Conservation (phyloP, 2,329 filamentous ascomycete genomes). For the Colletotrichum musicola region DNA sequence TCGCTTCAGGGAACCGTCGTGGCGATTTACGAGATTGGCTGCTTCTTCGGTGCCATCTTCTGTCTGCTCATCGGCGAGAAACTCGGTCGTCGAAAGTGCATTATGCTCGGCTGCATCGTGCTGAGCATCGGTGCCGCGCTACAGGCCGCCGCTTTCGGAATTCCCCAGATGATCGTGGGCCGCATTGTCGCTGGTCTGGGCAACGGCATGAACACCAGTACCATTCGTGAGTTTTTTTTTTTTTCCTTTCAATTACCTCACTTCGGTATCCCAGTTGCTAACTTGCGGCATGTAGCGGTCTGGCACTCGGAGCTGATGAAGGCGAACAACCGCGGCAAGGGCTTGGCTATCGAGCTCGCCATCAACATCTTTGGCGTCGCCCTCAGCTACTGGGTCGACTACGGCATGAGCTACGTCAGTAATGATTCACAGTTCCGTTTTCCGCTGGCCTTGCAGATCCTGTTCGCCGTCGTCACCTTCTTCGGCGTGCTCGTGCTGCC, state of each 20-base stretch:
- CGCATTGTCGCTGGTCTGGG: conserved; percentile 60
- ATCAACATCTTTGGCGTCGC: conserved; percentile 55
- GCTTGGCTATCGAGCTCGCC: conserved; percentile 47
- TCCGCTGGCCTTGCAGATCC: conserved; percentile 58
- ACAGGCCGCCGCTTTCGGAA: conserved; percentile 55
- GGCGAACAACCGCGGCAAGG: conserved; percentile 53
- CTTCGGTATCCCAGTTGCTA: not conserved
- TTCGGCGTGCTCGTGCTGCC: conserved; percentile 52
- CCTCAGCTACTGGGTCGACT: conserved; percentile 53
- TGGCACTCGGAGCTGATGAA: conserved; percentile 59
- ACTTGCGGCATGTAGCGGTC: conserved; percentile 43
- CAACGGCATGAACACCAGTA: conserved; percentile 62
- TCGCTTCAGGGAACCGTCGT: conserved; percentile 60
- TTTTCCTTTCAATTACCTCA: not conserved
- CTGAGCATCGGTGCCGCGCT: conserved; percentile 58
- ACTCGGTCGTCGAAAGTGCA: conserved; percentile 57
- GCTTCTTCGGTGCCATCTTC: conserved; percentile 60
- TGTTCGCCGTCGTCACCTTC: conserved; percentile 54
- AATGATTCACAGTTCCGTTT: conserved; percentile 58
- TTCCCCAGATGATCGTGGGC: conserved; percentile 58
- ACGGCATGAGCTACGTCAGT: conserved; percentile 52
- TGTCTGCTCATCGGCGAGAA: conserved; percentile 55
- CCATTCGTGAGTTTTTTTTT: conserved; percentile 50
- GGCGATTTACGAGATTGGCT: conserved; percentile 62
- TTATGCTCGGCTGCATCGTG: conserved; percentile 54